These are phyloP conservation scores for Otatea glauca DNA, from an alignment of 176 grass and related monocot genomes.

Conservation along the genomic window DNA sequence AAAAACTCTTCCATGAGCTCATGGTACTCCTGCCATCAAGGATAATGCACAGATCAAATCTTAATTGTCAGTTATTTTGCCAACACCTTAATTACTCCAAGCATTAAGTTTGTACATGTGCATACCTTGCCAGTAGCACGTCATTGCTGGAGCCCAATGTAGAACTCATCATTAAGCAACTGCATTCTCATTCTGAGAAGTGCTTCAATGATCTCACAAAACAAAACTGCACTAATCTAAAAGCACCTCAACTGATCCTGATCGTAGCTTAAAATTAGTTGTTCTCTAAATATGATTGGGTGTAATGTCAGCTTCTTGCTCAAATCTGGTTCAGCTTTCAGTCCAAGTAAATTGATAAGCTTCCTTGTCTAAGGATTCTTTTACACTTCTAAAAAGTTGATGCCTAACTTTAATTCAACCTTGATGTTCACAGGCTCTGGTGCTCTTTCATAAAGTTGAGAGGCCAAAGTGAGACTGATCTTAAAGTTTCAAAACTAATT, in stretches of 20 bases:
- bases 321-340: constrained; percentile 5
- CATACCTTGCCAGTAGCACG: constrained; percentile 87
- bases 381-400: constrained; percentile 6
- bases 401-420: constrained; percentile 10
- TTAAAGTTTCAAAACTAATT: constrained; percentile 26
- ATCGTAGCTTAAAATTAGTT: constrained; percentile 5
- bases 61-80: constrained; percentile 15
- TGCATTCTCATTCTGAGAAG: too few relatives aligned
- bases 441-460: background rate
- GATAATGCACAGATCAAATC: constrained; percentile 36
- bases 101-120: constrained; percentile 1
- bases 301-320: background rate
- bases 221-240: too few relatives aligned
- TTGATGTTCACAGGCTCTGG: constrained; percentile 2
- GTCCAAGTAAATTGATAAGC: constrained; percentile 21
- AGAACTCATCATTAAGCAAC: constrained; percentile 92
- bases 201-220: too few relatives aligned
- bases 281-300: constrained; percentile 28
- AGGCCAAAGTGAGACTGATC: background rate
- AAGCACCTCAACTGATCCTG: background rate
- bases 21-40: constrained; percentile 74
- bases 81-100: constrained; percentile 2
- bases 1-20: constrained; percentile 94
- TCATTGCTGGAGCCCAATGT: constrained; percentile 87
- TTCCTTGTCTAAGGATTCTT: background rate